Conservation (phyloP, 1,284 basidiomycete genomes). For the Pulveroboletus sp. region DNA sequence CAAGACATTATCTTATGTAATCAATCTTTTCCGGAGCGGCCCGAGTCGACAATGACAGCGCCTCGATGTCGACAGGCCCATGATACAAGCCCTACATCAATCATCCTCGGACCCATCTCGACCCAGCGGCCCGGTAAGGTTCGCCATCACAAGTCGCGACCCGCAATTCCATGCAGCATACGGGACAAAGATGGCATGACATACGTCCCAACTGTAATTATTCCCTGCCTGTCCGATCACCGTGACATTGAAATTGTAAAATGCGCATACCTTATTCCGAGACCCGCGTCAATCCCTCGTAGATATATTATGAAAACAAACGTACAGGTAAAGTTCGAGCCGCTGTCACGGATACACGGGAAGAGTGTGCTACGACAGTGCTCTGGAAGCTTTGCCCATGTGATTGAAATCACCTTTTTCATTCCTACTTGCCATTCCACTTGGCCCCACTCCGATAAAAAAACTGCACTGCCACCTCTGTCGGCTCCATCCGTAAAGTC, state of each 20-base stretch:
- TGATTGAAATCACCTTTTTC: constrained; percentile 31
- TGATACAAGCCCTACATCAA: neutral
- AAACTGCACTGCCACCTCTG: too few species aligned
- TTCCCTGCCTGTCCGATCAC: neutral
- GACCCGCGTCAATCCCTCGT: neutral
- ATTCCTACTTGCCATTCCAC: too few species aligned
- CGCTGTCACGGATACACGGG: constrained; percentile 53
- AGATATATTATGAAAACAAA: neutral
- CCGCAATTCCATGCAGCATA: too few species aligned
- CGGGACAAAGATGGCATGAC: constrained; percentile 41
- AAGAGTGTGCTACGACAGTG: constrained; percentile 61
- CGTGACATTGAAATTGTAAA: constrained; percentile 9
- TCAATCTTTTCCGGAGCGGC: too few species aligned
- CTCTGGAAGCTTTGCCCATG: constrained; percentile 48
- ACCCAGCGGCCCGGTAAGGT: neutral
- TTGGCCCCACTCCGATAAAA: too few species aligned
- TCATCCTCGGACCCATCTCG: neutral
- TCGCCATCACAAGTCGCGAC: neutral
- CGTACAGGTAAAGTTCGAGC: constrained; percentile 45
- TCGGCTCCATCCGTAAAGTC: constrained; percentile 57
- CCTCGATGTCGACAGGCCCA: constrained; percentile 48
- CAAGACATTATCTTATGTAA: too few species aligned
- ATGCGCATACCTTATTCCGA: constrained; percentile 24
- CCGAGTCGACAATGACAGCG: constrained; percentile 41
- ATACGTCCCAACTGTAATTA: neutral